A percentile compares a stretch with the other conserved stretches of the same genome.
These are phyloP conservation scores for Ascodesmis nigricans DNA, from an alignment of 495 filamentous ascomycete species.

Conservation along the genomic window DNA sequence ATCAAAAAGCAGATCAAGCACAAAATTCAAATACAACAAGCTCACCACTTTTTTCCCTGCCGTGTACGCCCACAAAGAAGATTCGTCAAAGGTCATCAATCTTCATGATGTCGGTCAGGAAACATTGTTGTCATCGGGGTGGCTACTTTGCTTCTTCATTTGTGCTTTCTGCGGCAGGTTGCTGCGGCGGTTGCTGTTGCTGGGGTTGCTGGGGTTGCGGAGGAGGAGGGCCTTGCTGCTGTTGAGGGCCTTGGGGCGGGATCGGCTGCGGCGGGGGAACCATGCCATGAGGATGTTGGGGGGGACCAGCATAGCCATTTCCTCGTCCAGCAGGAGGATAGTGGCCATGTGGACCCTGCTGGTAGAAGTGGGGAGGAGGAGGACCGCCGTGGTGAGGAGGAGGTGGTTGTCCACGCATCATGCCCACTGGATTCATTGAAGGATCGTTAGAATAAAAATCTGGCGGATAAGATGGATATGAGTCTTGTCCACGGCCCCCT, in stretches of 20 bases:
- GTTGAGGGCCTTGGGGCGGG: not conserved
- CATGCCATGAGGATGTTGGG: conserved; percentile 13
- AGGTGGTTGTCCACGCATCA: conserved; percentile 20
- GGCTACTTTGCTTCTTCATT: too few relatives aligned
- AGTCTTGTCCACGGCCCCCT: conserved; percentile 2
- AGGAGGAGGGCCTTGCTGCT: conserved; percentile 4
- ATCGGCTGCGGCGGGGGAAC: conserved; percentile 5
- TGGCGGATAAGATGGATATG: conserved; percentile 5
- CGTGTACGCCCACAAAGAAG: too few relatives aligned
- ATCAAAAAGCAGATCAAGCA: too few relatives aligned
- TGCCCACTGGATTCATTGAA: conserved; percentile 18
- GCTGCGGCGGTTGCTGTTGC: conserved; percentile 11
- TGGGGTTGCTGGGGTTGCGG: conserved; percentile 7
- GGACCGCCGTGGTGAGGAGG: conserved; percentile 16
- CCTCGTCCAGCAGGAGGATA: conserved; percentile 15
- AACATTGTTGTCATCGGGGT: too few relatives aligned
- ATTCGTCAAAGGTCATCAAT: too few relatives aligned
- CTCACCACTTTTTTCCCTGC: too few relatives aligned
- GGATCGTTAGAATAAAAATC: conserved; percentile 20
- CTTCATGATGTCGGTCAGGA: too few relatives aligned
- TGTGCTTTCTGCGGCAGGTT: conserved; percentile 7
- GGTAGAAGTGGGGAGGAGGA: conserved; percentile 15
- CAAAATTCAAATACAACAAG: too few relatives aligned
- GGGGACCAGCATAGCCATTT: conserved; percentile 14
- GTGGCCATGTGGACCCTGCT: conserved; percentile 12